Conservation (phyloP, 768 basidiomycete genomes). For the Flagelloscypha sp. region DNA sequence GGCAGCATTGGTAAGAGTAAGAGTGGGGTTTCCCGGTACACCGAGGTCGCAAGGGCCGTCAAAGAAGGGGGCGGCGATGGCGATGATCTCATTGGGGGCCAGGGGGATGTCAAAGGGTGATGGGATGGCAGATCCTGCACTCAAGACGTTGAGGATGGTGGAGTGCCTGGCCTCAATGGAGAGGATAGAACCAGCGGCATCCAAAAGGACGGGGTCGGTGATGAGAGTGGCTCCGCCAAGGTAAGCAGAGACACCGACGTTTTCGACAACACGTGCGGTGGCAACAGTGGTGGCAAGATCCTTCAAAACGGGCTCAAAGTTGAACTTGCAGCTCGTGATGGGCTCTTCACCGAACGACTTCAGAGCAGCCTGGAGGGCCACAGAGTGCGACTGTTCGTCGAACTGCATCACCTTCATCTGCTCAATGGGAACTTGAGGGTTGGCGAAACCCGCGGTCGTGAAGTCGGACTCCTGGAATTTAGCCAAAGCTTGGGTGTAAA, state of each 20-base stretch:
- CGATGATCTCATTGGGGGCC: constrained; percentile 61
- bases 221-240: constrained; percentile 64
- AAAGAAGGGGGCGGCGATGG: constrained; percentile 61
- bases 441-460: constrained; percentile 52
- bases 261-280: constrained; percentile 67
- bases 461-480: constrained; percentile 65
- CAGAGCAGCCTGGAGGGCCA: constrained; percentile 44
- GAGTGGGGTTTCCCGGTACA: constrained; percentile 50
- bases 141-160: constrained; percentile 65
- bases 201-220: constrained; percentile 49
- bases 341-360: constrained; percentile 45
- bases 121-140: constrained; percentile 50
- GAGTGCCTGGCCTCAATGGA: constrained; percentile 82
- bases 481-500: constrained; percentile 57
- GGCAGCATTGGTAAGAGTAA: constrained; percentile 58
- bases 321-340: constrained; percentile 54
- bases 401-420: constrained; percentile 49
- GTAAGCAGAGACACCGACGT: constrained; percentile 69
- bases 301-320: constrained; percentile 53
- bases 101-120: constrained; percentile 67
- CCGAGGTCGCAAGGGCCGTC: constrained; percentile 55
- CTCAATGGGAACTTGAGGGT: constrained; percentile 45
- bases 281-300: constrained; percentile 65
- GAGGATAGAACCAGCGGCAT: constrained; percentile 64
- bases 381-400: constrained; percentile 58